Evolutionary conservation across 2,329 filamentous ascomycete species (phyloP).

Genomic region (Trichoderma arundinaceum): DNA sequence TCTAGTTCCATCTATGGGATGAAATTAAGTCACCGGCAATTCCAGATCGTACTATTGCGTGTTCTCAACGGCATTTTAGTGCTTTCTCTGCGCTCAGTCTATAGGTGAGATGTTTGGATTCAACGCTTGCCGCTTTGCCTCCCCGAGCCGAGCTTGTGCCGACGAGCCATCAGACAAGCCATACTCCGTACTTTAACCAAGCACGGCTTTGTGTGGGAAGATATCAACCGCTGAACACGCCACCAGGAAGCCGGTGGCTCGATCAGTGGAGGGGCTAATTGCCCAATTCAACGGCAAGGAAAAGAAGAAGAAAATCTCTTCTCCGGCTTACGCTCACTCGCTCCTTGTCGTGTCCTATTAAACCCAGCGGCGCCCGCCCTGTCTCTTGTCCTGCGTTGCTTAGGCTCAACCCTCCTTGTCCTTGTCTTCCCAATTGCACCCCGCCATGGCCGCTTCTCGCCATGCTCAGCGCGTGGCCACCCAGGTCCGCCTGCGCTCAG

Average conservation of each 20-base stretch:
- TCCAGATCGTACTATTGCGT: too few relatives aligned
- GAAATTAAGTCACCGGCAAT: too few relatives aligned
- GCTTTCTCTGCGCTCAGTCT: not conserved
- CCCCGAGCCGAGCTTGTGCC: slow-evolving; percentile 25
- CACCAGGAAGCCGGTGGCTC: slow-evolving; percentile 26
- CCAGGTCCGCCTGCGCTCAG: slow-evolving; percentile 39
- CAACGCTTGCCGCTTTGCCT: not conserved
- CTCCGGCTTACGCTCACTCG: slow-evolving; percentile 1
- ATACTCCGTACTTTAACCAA: slow-evolving; percentile 13
- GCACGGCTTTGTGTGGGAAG: slow-evolving; percentile 15
- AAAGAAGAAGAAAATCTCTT: slow-evolving; percentile 1
- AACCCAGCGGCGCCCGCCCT: slow-evolving; percentile 14
- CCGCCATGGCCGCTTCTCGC: slow-evolving; percentile 35
- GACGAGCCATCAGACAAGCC: slow-evolving; percentile 10
- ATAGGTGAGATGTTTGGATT: not conserved
- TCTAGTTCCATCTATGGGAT: too few relatives aligned
- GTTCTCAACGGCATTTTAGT: not conserved
- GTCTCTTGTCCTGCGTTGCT: not conserved
- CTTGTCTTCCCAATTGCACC: not conserved
- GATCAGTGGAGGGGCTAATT: slow-evolving; percentile 26
- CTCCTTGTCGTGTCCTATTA: not conserved
- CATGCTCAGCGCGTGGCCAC: slow-evolving; percentile 42
- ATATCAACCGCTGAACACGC: slow-evolving; percentile 28
- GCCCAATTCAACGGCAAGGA: slow-evolving; percentile 8
- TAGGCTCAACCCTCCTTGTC: not conserved